Evolutionary conservation across 2,329 filamentous ascomycete genomes (phyloP).

Genomic region (Clonostachys sp.): DNA sequence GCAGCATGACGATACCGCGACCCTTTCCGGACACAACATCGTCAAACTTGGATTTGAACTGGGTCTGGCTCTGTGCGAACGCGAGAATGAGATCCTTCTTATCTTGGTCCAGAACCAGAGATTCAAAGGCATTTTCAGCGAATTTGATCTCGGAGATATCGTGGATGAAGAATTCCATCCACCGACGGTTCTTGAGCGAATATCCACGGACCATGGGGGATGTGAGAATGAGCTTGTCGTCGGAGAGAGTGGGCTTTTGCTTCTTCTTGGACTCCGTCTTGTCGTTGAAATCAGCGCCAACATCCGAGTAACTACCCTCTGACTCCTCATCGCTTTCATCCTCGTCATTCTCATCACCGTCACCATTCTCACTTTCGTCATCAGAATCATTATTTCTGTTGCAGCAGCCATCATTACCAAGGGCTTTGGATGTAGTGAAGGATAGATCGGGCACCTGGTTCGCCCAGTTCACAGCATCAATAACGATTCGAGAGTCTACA

Average conservation of each 20-base stretch:
- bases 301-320: background rate
- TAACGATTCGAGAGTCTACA: conserved; percentile 21
- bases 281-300: background rate
- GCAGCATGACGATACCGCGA: conserved; percentile 42
- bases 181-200: conserved; percentile 38
- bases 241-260: conserved; percentile 7
- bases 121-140: conserved; percentile 41
- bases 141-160: conserved; percentile 37
- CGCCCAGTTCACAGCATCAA: conserved; percentile 21
- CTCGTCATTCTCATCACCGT: background rate
- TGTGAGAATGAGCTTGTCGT: conserved; percentile 33
- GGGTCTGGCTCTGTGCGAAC: conserved; percentile 40
- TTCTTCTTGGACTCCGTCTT: too few relatives aligned
- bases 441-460: conserved; percentile 23
- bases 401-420: background rate
- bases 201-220: conserved; percentile 40
- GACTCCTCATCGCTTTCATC: background rate
- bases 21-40: conserved; percentile 49
- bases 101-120: conserved; percentile 40
- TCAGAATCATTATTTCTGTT: background rate
- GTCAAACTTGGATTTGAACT: conserved; percentile 37
- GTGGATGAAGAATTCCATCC: conserved; percentile 44
- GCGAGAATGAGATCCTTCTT: conserved; percentile 47
- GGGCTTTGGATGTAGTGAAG: background rate
- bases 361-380: background rate